These are phyloP conservation scores for Boletus tomentosulus DNA, from an alignment of 768 basidiomycete genomes.

Conservation along the genomic window DNA sequence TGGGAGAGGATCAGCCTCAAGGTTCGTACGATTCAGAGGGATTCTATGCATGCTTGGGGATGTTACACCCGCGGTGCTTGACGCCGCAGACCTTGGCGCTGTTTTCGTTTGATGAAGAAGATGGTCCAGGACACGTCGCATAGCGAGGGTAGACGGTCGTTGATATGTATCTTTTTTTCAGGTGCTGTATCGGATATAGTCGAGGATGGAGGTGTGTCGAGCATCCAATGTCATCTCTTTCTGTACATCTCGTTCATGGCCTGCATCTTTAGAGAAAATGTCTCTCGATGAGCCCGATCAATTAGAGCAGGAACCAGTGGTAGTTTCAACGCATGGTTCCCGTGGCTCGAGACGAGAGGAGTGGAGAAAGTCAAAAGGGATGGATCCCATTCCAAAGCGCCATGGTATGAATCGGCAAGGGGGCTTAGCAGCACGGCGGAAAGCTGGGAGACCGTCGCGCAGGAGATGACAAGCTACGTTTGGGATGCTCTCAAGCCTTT, in stretches of 20 bases:
- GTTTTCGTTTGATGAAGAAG: not conserved
- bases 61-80: conserved; percentile 49
- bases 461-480: conserved; percentile 46
- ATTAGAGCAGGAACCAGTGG: conserved; percentile 28
- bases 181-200: conserved; percentile 11
- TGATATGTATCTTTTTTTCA: conserved; percentile 13
- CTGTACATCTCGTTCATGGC: conserved; percentile 6
- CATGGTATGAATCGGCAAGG: conserved; percentile 69
- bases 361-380: conserved; percentile 80
- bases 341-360: conserved; percentile 72
- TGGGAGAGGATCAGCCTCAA: conserved; percentile 33
- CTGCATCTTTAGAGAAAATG: conserved; percentile 43
- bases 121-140: not conserved
- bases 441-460: conserved; percentile 66
- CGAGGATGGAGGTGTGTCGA: conserved; percentile 21
- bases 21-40: conserved; percentile 51
- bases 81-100: conserved; percentile 37
- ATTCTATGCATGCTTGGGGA: conserved; percentile 46
- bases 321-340: conserved; percentile 79
- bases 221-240: not conserved
- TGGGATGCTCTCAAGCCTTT: not conserved
- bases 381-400: conserved; percentile 47
- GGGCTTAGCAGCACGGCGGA: conserved; percentile 52
- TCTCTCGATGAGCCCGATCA: conserved; percentile 40
- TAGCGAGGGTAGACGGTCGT: conserved; percentile 1